Evolutionary conservation across 441 rosid species (phyloP).

Genomic region (Pelargonium cotyledonis): DNA sequence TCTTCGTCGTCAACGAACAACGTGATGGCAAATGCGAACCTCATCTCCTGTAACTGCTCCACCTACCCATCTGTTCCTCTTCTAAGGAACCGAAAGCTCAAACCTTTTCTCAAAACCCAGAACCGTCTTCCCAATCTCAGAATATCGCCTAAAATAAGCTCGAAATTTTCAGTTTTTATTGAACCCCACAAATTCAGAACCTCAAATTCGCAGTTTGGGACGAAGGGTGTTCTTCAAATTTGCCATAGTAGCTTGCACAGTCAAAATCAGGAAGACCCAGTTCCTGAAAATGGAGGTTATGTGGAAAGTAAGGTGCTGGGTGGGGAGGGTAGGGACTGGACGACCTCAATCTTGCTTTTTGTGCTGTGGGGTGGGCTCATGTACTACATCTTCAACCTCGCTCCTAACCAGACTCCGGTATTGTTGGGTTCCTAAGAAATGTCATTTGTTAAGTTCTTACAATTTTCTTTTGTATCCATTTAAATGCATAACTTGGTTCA

Average conservation of each 20-base stretch:
- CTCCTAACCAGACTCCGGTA: slow-evolving; percentile 82
- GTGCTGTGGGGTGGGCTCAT: slow-evolving; percentile 66
- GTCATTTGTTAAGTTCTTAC: slow-evolving; percentile 2
- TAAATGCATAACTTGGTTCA: slow-evolving; percentile 10
- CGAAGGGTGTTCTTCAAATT: slow-evolving; percentile 23
- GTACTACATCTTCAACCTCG: slow-evolving; percentile 62
- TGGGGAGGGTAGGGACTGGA: slow-evolving; percentile 52
- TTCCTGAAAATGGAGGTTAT: slow-evolving; percentile 19
- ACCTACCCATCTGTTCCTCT: slow-evolving; percentile 20
- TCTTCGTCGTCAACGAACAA: slow-evolving; percentile 18
- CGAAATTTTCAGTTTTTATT: slow-evolving; percentile 17
- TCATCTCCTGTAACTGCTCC: slow-evolving; percentile 57
- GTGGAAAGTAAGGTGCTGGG: slow-evolving; percentile 12
- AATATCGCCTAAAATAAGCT: slow-evolving; percentile 15
- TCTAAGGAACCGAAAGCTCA: slow-evolving; percentile 17
- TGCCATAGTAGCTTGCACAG: slow-evolving; percentile 42
- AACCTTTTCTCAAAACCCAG: slow-evolving; percentile 17
- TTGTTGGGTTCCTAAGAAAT: background rate
- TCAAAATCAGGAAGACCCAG: slow-evolving; percentile 39
- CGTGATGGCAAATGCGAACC: slow-evolving; percentile 35
- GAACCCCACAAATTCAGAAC: slow-evolving; percentile 17
- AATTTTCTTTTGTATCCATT: background rate
- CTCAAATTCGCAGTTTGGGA: slow-evolving; percentile 16
- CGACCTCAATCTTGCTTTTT: slow-evolving; percentile 62
- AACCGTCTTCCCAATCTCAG: slow-evolving; percentile 9